Evolutionary conservation across 371 early-diverging fungal genomes (phyloP), one percentile per base, ranked within the genome.

Genomic region (Saksenaea vasiformis): DNA sequence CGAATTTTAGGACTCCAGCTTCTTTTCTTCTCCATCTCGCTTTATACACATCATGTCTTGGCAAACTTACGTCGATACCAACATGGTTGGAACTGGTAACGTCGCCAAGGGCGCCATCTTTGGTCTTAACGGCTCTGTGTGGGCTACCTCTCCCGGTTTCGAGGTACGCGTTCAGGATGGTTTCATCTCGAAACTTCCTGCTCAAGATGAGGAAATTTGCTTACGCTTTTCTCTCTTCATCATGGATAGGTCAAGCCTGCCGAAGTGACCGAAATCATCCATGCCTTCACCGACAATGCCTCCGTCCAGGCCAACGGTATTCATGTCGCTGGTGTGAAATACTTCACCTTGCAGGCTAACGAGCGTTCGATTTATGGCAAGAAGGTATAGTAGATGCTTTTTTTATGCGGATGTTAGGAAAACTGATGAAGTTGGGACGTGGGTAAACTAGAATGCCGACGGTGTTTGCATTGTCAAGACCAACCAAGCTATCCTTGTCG

Each of bases 11-110:
- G 22, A 10, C 24, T 47, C 27, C 24, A 47, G 11, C 2, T 11
- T 66, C 57, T 56, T 58, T 54, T 54, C 34, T 57, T 43, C 44
- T 39, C 39, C 54, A 55, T 59, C 63, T 60, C 11, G 39, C 56
- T 58, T 59, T 59, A 38, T 37, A 55, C 37, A 62, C 71, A 85
- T 56, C 71, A 90, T 89, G 93, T 90, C 90, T 72, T 94, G 93
- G 93, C 91, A 93, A 85, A 61, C 84, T 65, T 95, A 95, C 85
- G 93, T 95, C 67, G 94, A 95, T 76, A 72, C 35, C 74, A 90
- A 91, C 83, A 88, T 97, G 53, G 67, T 94, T 62, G 93, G 85
- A 44, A 91, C 93, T 63, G 87, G 87, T 38, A 84, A 88, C 66
- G 86, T 96, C 60, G 28, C 70, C 66, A 72, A 86, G 68, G 93